phyloP scores from a whole-genome alignment of 257 asterid species.

The Catharanthus roseus region DNA sequence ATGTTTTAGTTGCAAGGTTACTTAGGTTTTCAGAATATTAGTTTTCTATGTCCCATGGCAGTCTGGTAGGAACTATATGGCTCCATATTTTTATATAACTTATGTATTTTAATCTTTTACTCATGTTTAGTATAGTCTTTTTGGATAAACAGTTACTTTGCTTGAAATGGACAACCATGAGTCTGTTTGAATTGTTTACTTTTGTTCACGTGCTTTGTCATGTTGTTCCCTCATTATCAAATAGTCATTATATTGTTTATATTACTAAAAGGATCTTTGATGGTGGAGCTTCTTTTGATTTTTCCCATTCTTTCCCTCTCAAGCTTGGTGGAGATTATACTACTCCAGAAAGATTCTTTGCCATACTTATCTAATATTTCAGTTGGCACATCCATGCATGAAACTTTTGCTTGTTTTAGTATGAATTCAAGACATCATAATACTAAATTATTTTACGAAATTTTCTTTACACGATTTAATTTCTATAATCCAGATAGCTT shows the following conservation, averaged over 20 bases:
- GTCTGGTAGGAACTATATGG: neutral
- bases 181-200: neutral
- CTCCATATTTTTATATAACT: neutral
- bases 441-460: neutral
- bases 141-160: neutral
- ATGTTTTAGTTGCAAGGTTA: neutral
- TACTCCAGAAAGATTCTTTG: neutral
- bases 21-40: neutral
- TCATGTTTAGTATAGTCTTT: neutral
- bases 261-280: neutral
- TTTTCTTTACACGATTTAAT: too few relatives aligned
- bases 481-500: too few relatives aligned
- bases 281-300: too few relatives aligned
- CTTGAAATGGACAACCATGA: neutral
- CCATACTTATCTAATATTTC: neutral
- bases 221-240: conserved; percentile 59
- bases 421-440: neutral
- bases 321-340: neutral
- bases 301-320: neutral
- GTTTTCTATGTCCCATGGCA: neutral
- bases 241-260: neutral
- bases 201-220: conserved; percentile 72
- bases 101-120: neutral
- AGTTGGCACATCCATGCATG: neutral
- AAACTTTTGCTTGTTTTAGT: neutral